Base-by-base conservation (phyloP, 106 monocot genomes). In the Gastrodia elata region DNA sequence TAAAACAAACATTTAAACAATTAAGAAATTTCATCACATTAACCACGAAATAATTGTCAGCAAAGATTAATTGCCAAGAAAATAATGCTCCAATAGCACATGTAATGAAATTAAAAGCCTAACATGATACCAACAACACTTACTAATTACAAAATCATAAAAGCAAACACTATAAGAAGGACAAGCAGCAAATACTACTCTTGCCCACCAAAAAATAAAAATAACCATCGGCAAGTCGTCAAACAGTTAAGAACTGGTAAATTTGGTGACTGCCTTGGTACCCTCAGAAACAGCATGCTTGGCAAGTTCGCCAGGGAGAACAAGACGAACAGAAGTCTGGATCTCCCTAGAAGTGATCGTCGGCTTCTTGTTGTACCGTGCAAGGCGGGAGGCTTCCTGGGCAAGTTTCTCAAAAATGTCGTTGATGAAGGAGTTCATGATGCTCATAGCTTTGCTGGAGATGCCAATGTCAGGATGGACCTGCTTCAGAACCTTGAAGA, bases 361-460 rank as follows among this genome's bases (percentile, higher is more conserved):
- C 55, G 83, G 89, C 83, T 90, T 90, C 83, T 90, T 90, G 77
- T 86, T 90, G 80, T 90, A 86, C 7, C 86, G 73, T n/a, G 89
- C 83, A 39, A 90, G 82, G 6, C 79, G 78, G 14, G 90, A 82
- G 0, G 89, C 59, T 78, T 95, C 91, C 37, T 69, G 71, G 16
- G 94, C 94, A 70, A 95, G 89, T 87, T 95, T 95, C 91, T 95
- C 94, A 77, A 95, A 95, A 78, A 91, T 91, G 64, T 95, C 94
- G 78, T 95, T 95, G 72, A 95, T 91, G 85, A 91, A 95, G 69
- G 83, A 83, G 89, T 94, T 91, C 94, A 94, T 94, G 83, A 94
- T 94, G 33, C 83, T 80, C 95, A 95, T 95, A 71, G 95, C 91
- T 89, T 95, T 95, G 87, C 83, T 85, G 33, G 87, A 87, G 72